A percentile compares a stretch with the other conserved stretches of the same genome.
Conservation (phyloP, 192 early-diverging fungal genomes). For the Coemansia sp. region DNA sequence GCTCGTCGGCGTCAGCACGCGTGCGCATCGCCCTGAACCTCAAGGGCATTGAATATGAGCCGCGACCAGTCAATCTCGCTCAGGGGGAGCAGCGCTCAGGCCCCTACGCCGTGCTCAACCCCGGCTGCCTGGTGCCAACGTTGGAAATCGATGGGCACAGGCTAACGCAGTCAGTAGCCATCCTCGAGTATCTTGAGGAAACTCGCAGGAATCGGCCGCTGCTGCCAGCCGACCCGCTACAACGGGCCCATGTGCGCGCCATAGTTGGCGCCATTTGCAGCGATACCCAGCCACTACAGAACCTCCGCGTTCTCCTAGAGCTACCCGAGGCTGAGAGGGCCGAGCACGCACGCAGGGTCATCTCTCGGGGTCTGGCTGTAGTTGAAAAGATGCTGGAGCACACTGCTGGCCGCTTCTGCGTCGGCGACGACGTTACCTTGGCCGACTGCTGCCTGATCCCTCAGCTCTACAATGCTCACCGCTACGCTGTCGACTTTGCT, state of each 20-base stretch:
- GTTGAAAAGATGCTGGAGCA: slow-evolving; percentile 66
- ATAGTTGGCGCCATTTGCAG: slow-evolving; percentile 69
- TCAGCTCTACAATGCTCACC: slow-evolving; percentile 72
- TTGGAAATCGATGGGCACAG: slow-evolving; percentile 59
- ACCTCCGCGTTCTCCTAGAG: slow-evolving; percentile 69
- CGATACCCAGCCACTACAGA: slow-evolving; percentile 89
- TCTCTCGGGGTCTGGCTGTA: slow-evolving; percentile 62
- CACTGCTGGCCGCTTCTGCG: slow-evolving; percentile 70
- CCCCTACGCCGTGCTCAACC: slow-evolving; percentile 66
- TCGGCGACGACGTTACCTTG: slow-evolving; percentile 78
- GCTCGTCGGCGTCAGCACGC: slow-evolving; percentile 73
- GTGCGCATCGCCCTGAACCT: slow-evolving; percentile 70
- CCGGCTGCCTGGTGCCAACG: slow-evolving; percentile 66
- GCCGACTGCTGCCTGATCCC: slow-evolving; percentile 82
- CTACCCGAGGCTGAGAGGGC: slow-evolving; percentile 54
- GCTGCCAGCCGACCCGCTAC: slow-evolving; percentile 67
- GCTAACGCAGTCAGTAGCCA: slow-evolving; percentile 70
- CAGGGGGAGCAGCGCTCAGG: slow-evolving; percentile 67
- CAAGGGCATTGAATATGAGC: slow-evolving; percentile 75
- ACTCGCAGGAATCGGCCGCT: slow-evolving; percentile 61
- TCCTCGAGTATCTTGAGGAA: slow-evolving; percentile 91
- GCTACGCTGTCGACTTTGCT: slow-evolving; percentile 73
- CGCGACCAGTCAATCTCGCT: slow-evolving; percentile 64
- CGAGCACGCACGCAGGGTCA: slow-evolving; percentile 49
- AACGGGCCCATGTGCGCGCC: slow-evolving; percentile 67